Base-by-base conservation (phyloP, 768 basidiomycete genomes). In the Leccinellum albellum region DNA sequence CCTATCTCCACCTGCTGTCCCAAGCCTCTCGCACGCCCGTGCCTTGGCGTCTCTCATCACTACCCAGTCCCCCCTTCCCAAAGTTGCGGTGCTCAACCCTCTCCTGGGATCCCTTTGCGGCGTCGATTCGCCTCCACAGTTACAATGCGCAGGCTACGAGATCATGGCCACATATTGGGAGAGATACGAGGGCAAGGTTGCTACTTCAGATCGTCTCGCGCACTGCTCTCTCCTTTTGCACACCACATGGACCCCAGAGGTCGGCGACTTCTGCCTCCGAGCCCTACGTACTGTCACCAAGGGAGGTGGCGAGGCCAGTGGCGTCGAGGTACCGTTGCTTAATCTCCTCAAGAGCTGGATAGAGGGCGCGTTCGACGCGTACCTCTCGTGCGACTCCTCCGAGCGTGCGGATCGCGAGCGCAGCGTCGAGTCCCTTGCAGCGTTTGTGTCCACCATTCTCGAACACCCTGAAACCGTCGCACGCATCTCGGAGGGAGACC, bases 91-190 rank as follows among this genome's bases (percentile, higher is more conserved):
- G n/a, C 72, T 91, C 14, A 81, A 78, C 53, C 84, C 86, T 14
- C 78, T 91, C 53, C 74, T 90, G 3, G 76, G 77, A 7, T 76
- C 80, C 1, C 75, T 91, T 12, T 91, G 89, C 66, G 69, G 75
- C 37, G 53, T 71, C 6, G 77, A 82, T 17, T 77, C 80, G 0
- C 87, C 88, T 1, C 59, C 76, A 0, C 72, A 82, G 0, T 59
- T 91, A 4, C 88, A 89, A 64, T 80, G 80, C 8, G 79, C 84
- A 0, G 90, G 89, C 1, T 89, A 79, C 61, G 89, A 91, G 56
- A 82, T 90, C 58, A 75, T 91, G 51, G 76, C 85, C 14, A 79
- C 86, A 3, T 91, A 86, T 66, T 84, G 82, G 74, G 82, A 87
- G 64, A 84, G 85, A 65, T 74, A 70, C 21, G 82, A 84, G 52